phyloP scores from a whole-genome alignment of 225 moss, liverwort and hornwort species.

The Pseudoscleropodium purum region DNA sequence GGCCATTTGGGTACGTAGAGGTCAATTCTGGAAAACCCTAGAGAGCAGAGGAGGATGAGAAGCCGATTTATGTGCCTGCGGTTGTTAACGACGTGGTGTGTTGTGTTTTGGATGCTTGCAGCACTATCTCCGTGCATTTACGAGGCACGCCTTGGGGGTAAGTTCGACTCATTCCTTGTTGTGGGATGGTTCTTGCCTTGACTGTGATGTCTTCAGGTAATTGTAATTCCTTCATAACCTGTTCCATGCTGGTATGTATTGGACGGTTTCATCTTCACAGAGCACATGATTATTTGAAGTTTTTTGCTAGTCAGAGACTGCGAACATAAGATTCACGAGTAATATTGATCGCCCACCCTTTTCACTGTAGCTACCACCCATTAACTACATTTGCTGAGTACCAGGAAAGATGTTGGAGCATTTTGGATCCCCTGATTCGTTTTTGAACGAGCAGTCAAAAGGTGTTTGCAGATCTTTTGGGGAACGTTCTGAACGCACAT shows the following conservation, averaged over 20 bases:
- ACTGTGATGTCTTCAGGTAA: not conserved
- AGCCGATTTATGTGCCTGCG: not conserved
- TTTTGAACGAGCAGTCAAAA: not conserved
- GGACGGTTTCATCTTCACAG: not conserved
- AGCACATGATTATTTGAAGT: not conserved
- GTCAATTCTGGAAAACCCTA: not conserved
- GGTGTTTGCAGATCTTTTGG: not conserved
- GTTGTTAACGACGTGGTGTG: not conserved
- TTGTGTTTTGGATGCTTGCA: constrained; percentile 36
- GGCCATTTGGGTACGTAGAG: not conserved
- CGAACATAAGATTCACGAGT: not conserved
- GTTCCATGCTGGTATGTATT: not conserved
- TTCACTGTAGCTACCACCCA: not conserved
- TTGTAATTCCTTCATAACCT: not conserved
- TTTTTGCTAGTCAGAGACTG: not conserved
- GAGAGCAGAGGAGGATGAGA: not conserved
- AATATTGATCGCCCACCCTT: not conserved
- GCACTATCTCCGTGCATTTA: constrained; percentile 86
- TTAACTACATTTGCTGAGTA: not conserved
- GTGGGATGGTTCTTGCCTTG: not conserved
- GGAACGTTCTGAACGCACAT: not conserved
- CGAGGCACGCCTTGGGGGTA: constrained; percentile 90
- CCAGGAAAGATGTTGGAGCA: not conserved
- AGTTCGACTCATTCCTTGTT: not conserved
- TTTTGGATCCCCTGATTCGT: not conserved